These are phyloP conservation scores for Pugionium dolabratum DNA, from an alignment of 345 rosid species.

Conservation along the genomic window DNA sequence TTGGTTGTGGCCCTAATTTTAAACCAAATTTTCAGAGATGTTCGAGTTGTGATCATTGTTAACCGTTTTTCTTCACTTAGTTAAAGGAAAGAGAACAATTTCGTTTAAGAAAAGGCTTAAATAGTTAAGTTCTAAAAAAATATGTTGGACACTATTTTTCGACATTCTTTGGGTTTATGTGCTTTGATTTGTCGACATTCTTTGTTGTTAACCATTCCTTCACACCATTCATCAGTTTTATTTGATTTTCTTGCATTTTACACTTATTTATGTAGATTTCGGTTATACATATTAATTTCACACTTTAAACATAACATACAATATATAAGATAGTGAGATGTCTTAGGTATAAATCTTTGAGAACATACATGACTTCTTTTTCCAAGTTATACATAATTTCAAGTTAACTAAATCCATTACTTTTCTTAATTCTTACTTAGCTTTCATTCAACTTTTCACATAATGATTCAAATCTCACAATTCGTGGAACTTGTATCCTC, in stretches of 20 bases:
- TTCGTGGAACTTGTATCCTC: conserved; percentile 11
- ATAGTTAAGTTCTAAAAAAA: neutral
- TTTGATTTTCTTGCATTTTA: too few species aligned
- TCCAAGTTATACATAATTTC: neutral
- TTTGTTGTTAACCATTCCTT: too few species aligned
- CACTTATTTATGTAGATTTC: too few species aligned
- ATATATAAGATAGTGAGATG: neutral
- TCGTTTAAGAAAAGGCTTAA: neutral
- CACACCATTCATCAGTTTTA: too few species aligned
- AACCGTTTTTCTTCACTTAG: neutral
- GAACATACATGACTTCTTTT: neutral
- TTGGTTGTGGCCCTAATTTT: conserved; percentile 21
- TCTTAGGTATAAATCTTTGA: conserved; percentile 6
- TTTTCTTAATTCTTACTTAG: neutral
- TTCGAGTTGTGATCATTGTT: neutral
- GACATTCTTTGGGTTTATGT: conserved; percentile 1
- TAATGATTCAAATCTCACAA: neutral
- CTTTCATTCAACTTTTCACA: neutral
- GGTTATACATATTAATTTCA: too few species aligned
- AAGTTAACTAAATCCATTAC: conserved; percentile 24
- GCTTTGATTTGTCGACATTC: neutral
- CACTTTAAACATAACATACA: too few species aligned
- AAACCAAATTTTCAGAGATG: neutral
- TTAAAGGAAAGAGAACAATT: conserved; percentile 2
- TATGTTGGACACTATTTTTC: neutral